Base-by-base conservation (phyloP, 441 rosid species). In the Populus trichocarpa region DNA sequence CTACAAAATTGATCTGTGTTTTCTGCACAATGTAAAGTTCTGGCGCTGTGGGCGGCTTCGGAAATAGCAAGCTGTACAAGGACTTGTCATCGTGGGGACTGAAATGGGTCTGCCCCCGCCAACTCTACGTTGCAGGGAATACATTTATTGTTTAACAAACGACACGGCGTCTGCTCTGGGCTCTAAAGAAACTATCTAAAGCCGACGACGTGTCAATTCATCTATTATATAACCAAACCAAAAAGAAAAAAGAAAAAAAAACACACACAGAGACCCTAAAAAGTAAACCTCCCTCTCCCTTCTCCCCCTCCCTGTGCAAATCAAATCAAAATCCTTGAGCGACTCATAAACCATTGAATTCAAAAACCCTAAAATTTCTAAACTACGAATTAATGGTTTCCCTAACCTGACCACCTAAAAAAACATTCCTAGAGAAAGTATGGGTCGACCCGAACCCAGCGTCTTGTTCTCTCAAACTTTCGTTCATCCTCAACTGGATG, bases 381-480 rank as follows among this genome's bases (percentile, higher is more conserved):
- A 1, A 50, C 59, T 50, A 1, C n/a, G n/a, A 50, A 16, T 50
- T 50, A 50, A 50, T 50, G 59, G 59, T 50, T 50, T 50, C 59
- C 4, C 59, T 50, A 50, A 50, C 59, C 59, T 50, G 59, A 50
- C 59, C 59, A 50, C 59, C n/a, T 50, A 50, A 14, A 50, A 50
- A 14, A 46, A 14, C 7, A 50, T 16, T 50, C 59, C 59, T 50
- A 50, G n/a, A 50, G 59, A 50, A 50, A 16, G 9, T 53, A 53
- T 92, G 98, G 98, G 96, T 67, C 92, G 97, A 75, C 93, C 99
- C 28, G 98, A 94, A 79, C 96, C 99, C 25, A 93, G 92, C 86
- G 94, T 96, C 82, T 84, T 94, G 81, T 96, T 94, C 83, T 85
- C 98, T 50, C 99, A 93, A 89, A 93, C 94, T 75, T 96, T 96